Conservation (phyloP, 306 rosid species). For the Quercus agrifolia region DNA sequence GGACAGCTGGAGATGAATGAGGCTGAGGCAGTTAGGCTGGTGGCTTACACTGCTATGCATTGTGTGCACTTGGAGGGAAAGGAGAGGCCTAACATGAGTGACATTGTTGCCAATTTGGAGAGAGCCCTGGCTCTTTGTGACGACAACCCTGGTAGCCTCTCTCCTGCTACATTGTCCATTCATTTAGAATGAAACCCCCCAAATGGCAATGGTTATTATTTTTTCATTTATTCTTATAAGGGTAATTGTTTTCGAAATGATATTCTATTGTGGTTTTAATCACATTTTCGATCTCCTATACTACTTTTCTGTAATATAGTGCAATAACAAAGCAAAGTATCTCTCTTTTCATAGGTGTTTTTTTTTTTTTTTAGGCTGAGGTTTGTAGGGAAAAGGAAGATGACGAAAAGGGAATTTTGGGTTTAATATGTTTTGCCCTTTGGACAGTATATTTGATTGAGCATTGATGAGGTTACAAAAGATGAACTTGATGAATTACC, state of each 20-base stretch:
- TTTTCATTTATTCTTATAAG: not conserved
- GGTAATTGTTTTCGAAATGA: not conserved
- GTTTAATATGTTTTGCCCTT: too few relatives aligned
- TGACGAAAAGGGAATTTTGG: too few relatives aligned
- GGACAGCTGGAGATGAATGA: conserved; percentile 14
- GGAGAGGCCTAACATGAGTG: conserved; percentile 39
- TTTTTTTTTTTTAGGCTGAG: too few relatives aligned
- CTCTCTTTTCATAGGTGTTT: too few relatives aligned
- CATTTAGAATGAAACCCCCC: not conserved
- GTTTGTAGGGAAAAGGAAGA: too few relatives aligned
- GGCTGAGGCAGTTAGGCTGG: conserved; percentile 27
- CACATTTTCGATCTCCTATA: not conserved
- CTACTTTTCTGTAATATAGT: not conserved
- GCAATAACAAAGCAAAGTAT: too few relatives aligned
- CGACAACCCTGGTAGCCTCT: not conserved
- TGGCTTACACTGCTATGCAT: conserved; percentile 39
- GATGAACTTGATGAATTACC: too few relatives aligned
- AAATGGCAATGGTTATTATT: not conserved
- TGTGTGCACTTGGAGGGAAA: conserved; percentile 45
- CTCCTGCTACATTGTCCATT: conserved; percentile 11
- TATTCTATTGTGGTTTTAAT: not conserved
- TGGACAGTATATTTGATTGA: too few relatives aligned
- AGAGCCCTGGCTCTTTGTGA: conserved; percentile 35
- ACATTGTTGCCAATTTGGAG: conserved; percentile 38
- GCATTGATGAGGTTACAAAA: too few relatives aligned